phyloP scores from a whole-genome alignment of 1,139 yeast species.

The Ogataea hybrid region DNA sequence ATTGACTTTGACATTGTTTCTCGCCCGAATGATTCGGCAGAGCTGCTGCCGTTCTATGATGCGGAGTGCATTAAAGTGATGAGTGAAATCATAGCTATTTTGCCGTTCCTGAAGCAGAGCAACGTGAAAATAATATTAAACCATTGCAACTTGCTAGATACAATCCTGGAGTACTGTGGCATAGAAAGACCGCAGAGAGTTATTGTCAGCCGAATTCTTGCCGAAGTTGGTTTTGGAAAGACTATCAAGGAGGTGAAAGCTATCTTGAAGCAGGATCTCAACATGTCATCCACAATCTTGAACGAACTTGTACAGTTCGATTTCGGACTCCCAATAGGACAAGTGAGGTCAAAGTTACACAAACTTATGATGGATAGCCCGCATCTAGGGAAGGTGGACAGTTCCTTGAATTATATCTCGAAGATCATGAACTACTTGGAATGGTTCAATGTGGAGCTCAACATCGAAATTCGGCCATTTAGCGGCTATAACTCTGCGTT shows the following conservation, averaged over 20 bases:
- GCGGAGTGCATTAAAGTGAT: constrained; percentile 85
- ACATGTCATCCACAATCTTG: constrained; percentile 75
- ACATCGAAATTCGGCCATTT: constrained; percentile 60
- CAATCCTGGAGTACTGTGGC: constrained; percentile 75
- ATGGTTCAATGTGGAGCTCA: constrained; percentile 51
- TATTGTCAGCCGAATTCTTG: constrained; percentile 65
- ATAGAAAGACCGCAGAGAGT: constrained; percentile 68
- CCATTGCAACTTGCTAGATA: constrained; percentile 75
- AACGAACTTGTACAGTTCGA: constrained; percentile 81
- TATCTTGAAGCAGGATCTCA: constrained; percentile 65
- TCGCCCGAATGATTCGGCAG: constrained; percentile 36
- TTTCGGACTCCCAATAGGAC: constrained; percentile 64
- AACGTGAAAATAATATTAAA: constrained; percentile 63
- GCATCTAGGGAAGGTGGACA: constrained; percentile 56
- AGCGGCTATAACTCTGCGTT: constrained; percentile 79
- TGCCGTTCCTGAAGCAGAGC: constrained; percentile 62
- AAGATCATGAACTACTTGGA: constrained; percentile 55
- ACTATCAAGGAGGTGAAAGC: constrained; percentile 63
- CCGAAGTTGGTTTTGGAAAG: constrained; percentile 73
- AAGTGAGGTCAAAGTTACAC: constrained; percentile 59
- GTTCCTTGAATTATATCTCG: constrained; percentile 56
- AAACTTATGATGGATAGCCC: constrained; percentile 79
- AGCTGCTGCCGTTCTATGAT: constrained; percentile 53
- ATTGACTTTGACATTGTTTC: constrained; percentile 83
- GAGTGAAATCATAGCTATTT: constrained; percentile 63